phyloP scores from a whole-genome alignment of 2,329 filamentous ascomycete species.

The Graphiopsis chlorocephala region DNA sequence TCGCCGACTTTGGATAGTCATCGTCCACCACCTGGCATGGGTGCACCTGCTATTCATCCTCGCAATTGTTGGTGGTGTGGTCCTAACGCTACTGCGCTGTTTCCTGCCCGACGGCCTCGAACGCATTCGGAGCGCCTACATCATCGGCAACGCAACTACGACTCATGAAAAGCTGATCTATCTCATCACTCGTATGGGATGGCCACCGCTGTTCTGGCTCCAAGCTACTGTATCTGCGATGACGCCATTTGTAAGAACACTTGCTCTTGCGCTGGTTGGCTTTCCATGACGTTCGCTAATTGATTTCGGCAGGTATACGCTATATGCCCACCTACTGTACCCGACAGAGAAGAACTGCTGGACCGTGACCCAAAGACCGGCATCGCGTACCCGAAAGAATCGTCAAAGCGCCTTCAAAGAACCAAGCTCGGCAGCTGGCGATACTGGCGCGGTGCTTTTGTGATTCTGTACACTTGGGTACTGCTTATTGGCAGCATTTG shows the following conservation, averaged over 20 bases:
- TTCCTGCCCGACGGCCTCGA: slow-evolving; percentile 10
- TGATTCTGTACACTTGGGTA: slow-evolving; percentile 7
- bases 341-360: slow-evolving; percentile 57
- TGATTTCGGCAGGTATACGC: slow-evolving; percentile 47
- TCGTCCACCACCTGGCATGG: slow-evolving; percentile 15
- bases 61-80: neutral
- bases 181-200: slow-evolving; percentile 60
- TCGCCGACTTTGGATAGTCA: slow-evolving; percentile 4
- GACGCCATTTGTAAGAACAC: slow-evolving; percentile 43
- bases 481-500: slow-evolving; percentile 9
- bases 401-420: slow-evolving; percentile 3
- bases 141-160: slow-evolving; percentile 5
- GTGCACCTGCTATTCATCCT: slow-evolving; percentile 18
- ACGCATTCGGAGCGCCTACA: slow-evolving; percentile 4
- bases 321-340: slow-evolving; percentile 58
- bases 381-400: slow-evolving; percentile 47
- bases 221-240: slow-evolving; percentile 17
- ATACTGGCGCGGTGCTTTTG: slow-evolving; percentile 6
- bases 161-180: slow-evolving; percentile 39
- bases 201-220: slow-evolving; percentile 60
- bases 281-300: neutral
- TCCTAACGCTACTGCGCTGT: neutral
- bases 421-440: slow-evolving; percentile 12
- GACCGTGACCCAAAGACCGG: slow-evolving; percentile 54
- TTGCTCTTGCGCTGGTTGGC: neutral